These are phyloP conservation scores for Brassica napus DNA, from an alignment of 345 rosid genomes.

Conservation along the genomic window DNA sequence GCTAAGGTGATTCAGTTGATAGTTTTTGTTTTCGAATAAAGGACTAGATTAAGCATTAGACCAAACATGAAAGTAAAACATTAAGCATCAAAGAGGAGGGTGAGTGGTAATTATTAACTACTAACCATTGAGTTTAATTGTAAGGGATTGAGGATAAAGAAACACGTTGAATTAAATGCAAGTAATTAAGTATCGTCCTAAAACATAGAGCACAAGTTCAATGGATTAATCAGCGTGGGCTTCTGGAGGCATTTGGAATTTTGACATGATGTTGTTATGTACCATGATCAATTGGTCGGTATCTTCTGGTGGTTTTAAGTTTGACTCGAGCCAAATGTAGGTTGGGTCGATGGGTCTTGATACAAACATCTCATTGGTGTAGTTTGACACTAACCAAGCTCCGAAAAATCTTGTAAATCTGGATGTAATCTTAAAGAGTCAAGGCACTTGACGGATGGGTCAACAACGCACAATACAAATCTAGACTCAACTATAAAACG, in stretches of 20 bases:
- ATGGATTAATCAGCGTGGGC: neutral
- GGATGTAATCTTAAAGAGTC: neutral
- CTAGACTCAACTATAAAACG: neutral
- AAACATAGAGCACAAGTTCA: neutral
- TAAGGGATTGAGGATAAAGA: neutral
- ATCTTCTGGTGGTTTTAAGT: neutral
- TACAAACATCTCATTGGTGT: neutral
- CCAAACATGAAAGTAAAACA: neutral
- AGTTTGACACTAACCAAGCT: neutral
- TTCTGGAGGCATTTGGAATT: neutral
- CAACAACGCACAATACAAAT: neutral
- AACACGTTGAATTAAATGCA: neutral
- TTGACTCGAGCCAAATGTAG: neutral
- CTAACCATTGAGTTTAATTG: neutral
- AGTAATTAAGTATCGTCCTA: neutral
- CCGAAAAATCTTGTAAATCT: neutral
- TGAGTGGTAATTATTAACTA: neutral
- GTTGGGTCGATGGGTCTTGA: neutral
- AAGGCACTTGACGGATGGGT: neutral
- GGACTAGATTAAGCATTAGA: neutral
- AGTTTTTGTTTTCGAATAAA: neutral
- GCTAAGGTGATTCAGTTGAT: neutral
- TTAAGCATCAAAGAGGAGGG: neutral
- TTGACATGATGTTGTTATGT: neutral
- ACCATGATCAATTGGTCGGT: neutral